Evolutionary conservation across 805 yeast genomes (phyloP).

Genomic region (Ogataea parapolymorpha): DNA sequence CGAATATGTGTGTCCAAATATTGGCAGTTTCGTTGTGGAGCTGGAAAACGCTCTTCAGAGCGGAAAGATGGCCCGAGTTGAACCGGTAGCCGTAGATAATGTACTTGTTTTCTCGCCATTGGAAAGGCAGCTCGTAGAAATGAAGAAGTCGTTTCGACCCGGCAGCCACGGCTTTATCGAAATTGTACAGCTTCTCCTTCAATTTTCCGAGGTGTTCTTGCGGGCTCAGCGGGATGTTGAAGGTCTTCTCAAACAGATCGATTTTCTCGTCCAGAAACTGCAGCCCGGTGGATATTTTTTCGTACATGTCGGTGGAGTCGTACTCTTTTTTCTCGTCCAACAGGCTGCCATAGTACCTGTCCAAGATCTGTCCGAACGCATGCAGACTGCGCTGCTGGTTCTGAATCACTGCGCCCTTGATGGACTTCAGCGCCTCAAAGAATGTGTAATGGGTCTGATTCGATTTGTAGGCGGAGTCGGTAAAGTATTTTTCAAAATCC

Average conservation of each 20-base stretch:
- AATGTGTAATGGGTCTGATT: slow-evolving; percentile 22
- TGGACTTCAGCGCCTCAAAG: slow-evolving; percentile 22
- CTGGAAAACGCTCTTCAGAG: slow-evolving; percentile 56
- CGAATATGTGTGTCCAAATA: slow-evolving; percentile 88
- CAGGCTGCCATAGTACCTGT: slow-evolving; percentile 28
- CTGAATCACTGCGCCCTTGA: slow-evolving; percentile 21
- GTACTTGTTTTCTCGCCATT: slow-evolving; percentile 90
- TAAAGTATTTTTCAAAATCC: slow-evolving; percentile 27
- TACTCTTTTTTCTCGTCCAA: slow-evolving; percentile 4
- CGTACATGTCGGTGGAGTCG: slow-evolving; percentile 24
- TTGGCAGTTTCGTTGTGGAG: slow-evolving; percentile 87
- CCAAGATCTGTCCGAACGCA: slow-evolving; percentile 29
- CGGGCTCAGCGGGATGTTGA: slow-evolving; percentile 30
- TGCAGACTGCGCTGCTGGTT: slow-evolving; percentile 27
- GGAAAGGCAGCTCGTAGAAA: slow-evolving; percentile 83
- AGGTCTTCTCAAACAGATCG: slow-evolving; percentile 35
- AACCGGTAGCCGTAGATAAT: slow-evolving; percentile 85
- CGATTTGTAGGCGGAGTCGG: slow-evolving; percentile 17
- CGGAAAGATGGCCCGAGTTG: slow-evolving; percentile 56
- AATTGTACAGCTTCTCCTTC: slow-evolving; percentile 41
- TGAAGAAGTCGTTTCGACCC: slow-evolving; percentile 55
- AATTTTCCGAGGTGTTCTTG: slow-evolving; percentile 27
- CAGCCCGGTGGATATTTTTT: slow-evolving; percentile 34
- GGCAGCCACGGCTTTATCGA: slow-evolving; percentile 41
- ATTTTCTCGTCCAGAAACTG: slow-evolving; percentile 40